phyloP scores from a whole-genome alignment of 352 stramenopile species.

The Globisporangium acanthophoron region DNA sequence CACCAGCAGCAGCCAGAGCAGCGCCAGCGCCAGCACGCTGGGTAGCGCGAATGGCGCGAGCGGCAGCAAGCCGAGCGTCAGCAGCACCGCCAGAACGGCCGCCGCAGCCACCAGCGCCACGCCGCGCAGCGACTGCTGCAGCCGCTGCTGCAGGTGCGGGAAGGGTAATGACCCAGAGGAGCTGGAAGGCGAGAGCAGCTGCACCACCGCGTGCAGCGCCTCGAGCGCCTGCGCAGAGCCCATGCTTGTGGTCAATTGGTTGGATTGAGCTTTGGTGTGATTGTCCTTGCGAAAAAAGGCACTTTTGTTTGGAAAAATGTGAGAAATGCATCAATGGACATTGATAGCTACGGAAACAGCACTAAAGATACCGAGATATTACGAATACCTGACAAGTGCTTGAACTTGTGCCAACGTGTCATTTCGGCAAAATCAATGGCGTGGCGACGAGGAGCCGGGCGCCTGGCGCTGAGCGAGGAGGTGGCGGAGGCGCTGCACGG shows the following conservation, averaged over 20 bases:
- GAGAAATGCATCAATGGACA: too few species aligned
- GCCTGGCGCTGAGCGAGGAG: constrained; percentile 43
- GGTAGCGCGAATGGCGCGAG: constrained; percentile 31
- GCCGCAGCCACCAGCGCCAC: constrained; percentile 27
- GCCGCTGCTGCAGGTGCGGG: constrained; percentile 44
- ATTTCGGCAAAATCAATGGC: constrained; percentile 9
- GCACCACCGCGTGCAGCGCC: constrained; percentile 37
- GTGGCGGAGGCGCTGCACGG: constrained; percentile 48
- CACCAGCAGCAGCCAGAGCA: constrained; percentile 20
- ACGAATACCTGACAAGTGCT: background rate
- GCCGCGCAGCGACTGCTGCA: constrained; percentile 47
- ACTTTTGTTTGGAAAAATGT: too few species aligned
- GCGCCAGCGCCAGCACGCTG: constrained; percentile 16
- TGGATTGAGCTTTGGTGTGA: background rate
- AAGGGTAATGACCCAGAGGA: constrained; percentile 13
- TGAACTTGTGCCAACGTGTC: too few species aligned
- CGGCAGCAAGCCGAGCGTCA: constrained; percentile 23
- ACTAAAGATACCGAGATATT: background rate
- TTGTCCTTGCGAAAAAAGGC: background rate
- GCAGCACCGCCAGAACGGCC: constrained; percentile 8
- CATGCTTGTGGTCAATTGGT: constrained; percentile 18
- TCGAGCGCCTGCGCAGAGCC: constrained; percentile 43
- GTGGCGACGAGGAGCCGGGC: constrained; percentile 37
- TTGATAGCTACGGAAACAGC: too few species aligned
- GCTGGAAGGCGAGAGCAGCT: background rate